A percentile compares a stretch with the other conserved stretches of the same genome.
Conservation (phyloP, 345 rosid species). For the Aquilaria sinensis region DNA sequence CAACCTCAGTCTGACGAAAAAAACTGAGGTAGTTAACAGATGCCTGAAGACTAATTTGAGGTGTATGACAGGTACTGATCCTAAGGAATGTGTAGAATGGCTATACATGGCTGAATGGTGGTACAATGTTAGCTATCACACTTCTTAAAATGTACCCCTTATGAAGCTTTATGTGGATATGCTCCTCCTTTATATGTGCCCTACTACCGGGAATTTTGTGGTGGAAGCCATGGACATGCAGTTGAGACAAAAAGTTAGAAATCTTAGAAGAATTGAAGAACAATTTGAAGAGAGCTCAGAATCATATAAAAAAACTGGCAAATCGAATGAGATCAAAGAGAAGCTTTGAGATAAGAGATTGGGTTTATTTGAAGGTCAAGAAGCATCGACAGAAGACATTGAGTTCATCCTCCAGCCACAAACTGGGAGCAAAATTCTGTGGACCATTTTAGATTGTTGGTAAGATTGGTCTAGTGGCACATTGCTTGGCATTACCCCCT, state of each 20-base stretch:
- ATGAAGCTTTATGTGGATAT: background rate
- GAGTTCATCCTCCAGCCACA: background rate
- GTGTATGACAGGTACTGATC: background rate
- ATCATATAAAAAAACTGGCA: background rate
- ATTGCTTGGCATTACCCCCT: background rate
- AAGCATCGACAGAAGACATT: background rate
- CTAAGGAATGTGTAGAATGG: background rate
- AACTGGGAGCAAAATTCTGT: background rate
- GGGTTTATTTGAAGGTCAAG: background rate
- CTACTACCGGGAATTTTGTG: too few species aligned
- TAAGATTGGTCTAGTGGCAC: background rate
- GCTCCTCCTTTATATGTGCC: background rate
- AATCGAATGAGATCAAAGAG: background rate
- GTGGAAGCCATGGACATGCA: too few species aligned
- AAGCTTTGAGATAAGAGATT: background rate
- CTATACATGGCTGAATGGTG: background rate
- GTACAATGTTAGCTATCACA: background rate
- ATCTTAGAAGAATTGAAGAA: background rate
- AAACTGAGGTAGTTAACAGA: conserved; percentile 1
- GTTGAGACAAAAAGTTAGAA: background rate
- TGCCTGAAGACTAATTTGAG: background rate
- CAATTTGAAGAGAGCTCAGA: background rate
- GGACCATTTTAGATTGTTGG: background rate
- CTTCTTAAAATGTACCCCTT: background rate
- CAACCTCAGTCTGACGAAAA: background rate